Conservation (phyloP, 1,139 yeast species). For the Ogataea hybrid region DNA sequence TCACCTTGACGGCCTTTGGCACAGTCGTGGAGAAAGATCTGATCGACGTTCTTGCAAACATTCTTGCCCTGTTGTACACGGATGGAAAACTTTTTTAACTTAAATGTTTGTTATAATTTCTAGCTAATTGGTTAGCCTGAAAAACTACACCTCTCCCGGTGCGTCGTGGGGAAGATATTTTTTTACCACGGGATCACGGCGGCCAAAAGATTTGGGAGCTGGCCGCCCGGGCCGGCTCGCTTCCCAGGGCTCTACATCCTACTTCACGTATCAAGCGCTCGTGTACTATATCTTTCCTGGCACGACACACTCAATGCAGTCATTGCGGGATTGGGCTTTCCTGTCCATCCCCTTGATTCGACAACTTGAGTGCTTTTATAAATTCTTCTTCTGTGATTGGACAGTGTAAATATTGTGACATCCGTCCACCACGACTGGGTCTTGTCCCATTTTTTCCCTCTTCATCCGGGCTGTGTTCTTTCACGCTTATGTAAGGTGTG, state of each 20-base stretch:
- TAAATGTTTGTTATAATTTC: slow-evolving; percentile 9
- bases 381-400: slow-evolving; percentile 18
- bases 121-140: slow-evolving; percentile 9
- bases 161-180: slow-evolving; percentile 3
- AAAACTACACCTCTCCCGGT: slow-evolving; percentile 2
- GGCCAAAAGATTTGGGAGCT: neutral
- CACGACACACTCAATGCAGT: neutral
- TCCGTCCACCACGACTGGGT: slow-evolving; percentile 5
- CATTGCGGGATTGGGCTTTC: neutral
- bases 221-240: neutral
- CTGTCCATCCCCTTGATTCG: neutral
- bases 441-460: neutral
- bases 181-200: neutral
- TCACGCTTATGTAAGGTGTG: neutral
- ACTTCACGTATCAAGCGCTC: neutral
- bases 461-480: neutral
- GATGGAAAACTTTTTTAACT: slow-evolving; percentile 8
- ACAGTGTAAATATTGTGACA: slow-evolving; percentile 1
- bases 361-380: slow-evolving; percentile 5
- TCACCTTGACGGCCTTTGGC: slow-evolving; percentile 40
- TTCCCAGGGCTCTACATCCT: neutral
- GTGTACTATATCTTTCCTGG: neutral
- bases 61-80: slow-evolving; percentile 14
- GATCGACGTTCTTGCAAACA: slow-evolving; percentile 27
- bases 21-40: slow-evolving; percentile 48